These are phyloP conservation scores for Crithidia fasciculata DNA, from an alignment of 208 protist species.

Conservation along the genomic window DNA sequence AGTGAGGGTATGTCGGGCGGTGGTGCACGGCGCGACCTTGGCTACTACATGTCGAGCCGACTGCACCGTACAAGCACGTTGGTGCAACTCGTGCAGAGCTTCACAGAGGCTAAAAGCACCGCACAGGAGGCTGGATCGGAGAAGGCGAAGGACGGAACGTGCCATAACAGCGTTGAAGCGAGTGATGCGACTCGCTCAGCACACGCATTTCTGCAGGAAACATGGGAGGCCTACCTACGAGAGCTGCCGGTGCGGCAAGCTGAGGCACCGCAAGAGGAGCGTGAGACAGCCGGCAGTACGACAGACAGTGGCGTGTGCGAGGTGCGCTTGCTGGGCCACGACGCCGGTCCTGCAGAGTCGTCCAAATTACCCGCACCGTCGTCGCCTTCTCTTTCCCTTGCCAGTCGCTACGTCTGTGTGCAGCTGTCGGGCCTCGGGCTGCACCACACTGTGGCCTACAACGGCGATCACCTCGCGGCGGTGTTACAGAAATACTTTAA, in stretches of 20 bases:
- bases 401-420: no score
- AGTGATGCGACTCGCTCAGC: not conserved
- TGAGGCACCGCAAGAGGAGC: not conserved
- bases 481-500: constrained; percentile 57
- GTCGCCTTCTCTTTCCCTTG: not conserved
- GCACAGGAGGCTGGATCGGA: not conserved
- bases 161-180: no score
- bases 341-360: not conserved
- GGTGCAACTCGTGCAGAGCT: constrained; percentile 35
- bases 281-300: no score
- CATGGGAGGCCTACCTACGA: constrained; percentile 23
- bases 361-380: not conserved
- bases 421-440: constrained; percentile 42
- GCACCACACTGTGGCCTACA: constrained; percentile 50
- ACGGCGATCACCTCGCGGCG: constrained; percentile 57
- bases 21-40: constrained; percentile 9
- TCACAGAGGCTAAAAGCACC: constrained; percentile 8
- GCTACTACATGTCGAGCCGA: constrained; percentile 19
- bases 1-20: not conserved
- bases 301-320: constrained; percentile 22
- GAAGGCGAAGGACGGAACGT: not conserved
- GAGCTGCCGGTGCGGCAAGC: constrained; percentile 6
- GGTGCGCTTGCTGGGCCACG: constrained; percentile 18
- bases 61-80: constrained; percentile 10
- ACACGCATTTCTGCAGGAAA: constrained; percentile 8